Evolutionary conservation across 2,329 filamentous ascomycete species (phyloP).

Genomic region (Endothia cerciana): DNA sequence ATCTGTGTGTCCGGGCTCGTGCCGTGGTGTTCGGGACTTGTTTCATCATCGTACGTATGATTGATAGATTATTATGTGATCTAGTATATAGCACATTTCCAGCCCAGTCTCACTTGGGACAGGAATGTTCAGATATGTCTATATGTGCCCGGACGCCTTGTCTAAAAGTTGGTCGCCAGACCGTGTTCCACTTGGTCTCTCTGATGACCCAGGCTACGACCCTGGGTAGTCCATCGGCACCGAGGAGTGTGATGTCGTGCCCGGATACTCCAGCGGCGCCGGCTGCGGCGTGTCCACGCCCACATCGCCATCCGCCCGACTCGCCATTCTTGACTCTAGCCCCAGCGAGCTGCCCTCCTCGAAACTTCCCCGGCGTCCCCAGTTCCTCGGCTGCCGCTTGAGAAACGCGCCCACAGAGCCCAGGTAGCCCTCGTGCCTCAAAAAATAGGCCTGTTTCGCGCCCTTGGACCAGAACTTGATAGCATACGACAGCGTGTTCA

Average conservation of each 20-base stretch:
- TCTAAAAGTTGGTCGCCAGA: too few relatives aligned
- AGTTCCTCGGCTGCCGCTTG: slow-evolving; percentile 86
- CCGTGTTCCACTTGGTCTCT: background rate
- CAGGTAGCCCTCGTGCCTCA: slow-evolving; percentile 94
- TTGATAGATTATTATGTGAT: background rate
- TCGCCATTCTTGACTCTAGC: slow-evolving; percentile 38
- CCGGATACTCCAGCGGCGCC: slow-evolving; percentile 21
- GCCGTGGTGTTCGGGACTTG: background rate
- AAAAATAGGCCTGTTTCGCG: slow-evolving; percentile 91
- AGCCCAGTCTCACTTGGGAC: background rate
- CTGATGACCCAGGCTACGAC: background rate
- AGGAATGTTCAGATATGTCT: background rate
- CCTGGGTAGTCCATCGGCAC: background rate
- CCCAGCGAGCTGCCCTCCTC: slow-evolving; percentile 50
- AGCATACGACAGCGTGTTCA: slow-evolving; percentile 95
- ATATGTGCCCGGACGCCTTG: too few relatives aligned
- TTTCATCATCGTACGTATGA: background rate
- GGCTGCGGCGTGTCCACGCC: slow-evolving; percentile 17
- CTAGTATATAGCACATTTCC: background rate
- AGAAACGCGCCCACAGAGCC: slow-evolving; percentile 93
- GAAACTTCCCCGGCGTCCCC: slow-evolving; percentile 82
- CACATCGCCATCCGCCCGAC: slow-evolving; percentile 18
- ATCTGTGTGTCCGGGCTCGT: too few relatives aligned
- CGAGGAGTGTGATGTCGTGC: background rate
- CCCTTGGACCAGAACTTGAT: slow-evolving; percentile 97